Conservation (phyloP, 495 filamentous ascomycete genomes). For the Lindgomyces ingoldianus region DNA sequence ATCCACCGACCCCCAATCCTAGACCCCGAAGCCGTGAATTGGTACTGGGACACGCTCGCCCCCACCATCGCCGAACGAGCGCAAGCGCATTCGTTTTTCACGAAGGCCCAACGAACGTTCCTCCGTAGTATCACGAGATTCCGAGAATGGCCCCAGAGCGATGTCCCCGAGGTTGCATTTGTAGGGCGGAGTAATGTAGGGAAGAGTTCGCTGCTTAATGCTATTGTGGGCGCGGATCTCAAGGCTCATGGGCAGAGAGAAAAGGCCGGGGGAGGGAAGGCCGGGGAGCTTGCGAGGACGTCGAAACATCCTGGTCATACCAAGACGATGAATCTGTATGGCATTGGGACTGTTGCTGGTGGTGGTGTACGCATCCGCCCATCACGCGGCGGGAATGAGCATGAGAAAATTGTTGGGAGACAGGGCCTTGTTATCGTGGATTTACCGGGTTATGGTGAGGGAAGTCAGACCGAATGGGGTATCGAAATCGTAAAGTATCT, state of each 20-base stretch:
- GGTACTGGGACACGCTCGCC: constrained; percentile 60
- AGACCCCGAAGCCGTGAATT: constrained; percentile 42
- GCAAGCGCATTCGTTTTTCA: constrained; percentile 66
- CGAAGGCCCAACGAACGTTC: constrained; percentile 41
- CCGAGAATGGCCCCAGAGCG: constrained; percentile 54
- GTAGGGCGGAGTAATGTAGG: constrained; percentile 89
- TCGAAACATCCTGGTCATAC: constrained; percentile 77
- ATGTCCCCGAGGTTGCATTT: constrained; percentile 65
- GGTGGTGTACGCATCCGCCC: constrained; percentile 42
- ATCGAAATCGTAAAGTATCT: constrained; percentile 85
- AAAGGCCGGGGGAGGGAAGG: background rate
- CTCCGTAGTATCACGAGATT: constrained; percentile 73
- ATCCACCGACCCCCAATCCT: constrained; percentile 29
- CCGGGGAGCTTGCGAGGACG: constrained; percentile 56
- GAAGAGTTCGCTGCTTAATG: constrained; percentile 86
- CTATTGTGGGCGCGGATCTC: constrained; percentile 60
- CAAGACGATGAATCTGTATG: constrained; percentile 80
- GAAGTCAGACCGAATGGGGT: constrained; percentile 77
- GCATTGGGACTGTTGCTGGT: constrained; percentile 58
- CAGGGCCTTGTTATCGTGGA: constrained; percentile 66
- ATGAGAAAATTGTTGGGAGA: constrained; percentile 27
- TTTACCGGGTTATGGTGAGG: constrained; percentile 92
- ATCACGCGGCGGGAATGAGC: constrained; percentile 53
- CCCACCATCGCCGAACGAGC: constrained; percentile 58
- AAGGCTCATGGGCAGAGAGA: constrained; percentile 25